Conservation (phyloP, 2,329 filamentous ascomycete species). For the Cercospora zeae-maydis region DNA sequence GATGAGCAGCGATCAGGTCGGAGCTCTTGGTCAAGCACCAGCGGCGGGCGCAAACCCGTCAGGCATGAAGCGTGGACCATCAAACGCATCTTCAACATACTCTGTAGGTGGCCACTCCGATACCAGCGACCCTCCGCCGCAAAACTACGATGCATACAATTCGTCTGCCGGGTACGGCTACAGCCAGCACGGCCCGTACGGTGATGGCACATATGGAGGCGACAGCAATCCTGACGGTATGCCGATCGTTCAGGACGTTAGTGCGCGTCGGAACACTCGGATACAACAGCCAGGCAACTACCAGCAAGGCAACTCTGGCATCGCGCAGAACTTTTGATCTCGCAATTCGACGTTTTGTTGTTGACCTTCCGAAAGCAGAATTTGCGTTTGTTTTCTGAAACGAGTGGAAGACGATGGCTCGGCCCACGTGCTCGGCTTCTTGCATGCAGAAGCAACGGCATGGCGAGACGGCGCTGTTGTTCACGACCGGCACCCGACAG, state of each 20-base stretch:
- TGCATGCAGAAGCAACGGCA: slow-evolving; percentile 7
- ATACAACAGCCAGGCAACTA: slow-evolving; percentile 89
- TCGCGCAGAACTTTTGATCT: slow-evolving; percentile 86
- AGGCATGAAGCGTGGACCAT: slow-evolving; percentile 82
- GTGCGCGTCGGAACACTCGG: slow-evolving; percentile 84
- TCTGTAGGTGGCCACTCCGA: slow-evolving; percentile 75
- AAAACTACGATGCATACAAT: slow-evolving; percentile 32
- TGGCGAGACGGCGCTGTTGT: slow-evolving; percentile 6
- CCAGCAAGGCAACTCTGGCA: slow-evolving; percentile 84
- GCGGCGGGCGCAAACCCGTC: slow-evolving; percentile 56
- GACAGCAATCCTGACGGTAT: slow-evolving; percentile 51
- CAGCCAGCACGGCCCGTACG: slow-evolving; percentile 55
- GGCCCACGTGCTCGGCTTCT: neutral
- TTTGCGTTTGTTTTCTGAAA: slow-evolving; percentile 4
- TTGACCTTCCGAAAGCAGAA: slow-evolving; percentile 11
- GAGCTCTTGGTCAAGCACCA: slow-evolving; percentile 68
- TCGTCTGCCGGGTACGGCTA: slow-evolving; percentile 48
- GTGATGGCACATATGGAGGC: slow-evolving; percentile 52
- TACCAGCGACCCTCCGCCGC: slow-evolving; percentile 48
- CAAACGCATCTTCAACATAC: slow-evolving; percentile 94
- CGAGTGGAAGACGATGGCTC: neutral
- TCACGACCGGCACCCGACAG: neutral
- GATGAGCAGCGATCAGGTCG: slow-evolving; percentile 60
- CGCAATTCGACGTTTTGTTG: neutral
- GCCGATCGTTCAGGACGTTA: slow-evolving; percentile 89